phyloP scores from a whole-genome alignment of 768 basidiomycete species.

The Macrolepiota albuminosa region DNA sequence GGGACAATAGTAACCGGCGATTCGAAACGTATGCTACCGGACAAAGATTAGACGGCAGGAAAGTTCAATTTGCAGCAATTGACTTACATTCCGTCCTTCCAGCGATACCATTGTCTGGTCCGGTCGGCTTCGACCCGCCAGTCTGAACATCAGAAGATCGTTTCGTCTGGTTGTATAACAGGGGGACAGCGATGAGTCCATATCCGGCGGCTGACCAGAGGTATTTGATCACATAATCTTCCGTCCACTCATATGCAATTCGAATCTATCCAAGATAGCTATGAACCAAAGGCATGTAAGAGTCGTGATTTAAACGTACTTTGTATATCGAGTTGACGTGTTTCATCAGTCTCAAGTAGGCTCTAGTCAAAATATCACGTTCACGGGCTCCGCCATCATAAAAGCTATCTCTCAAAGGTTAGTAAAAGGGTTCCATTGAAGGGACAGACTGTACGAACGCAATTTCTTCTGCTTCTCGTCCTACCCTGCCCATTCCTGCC shows the following conservation, averaged over 20 bases:
- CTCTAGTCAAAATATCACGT: conserved; percentile 70
- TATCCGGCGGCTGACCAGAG: conserved; percentile 94
- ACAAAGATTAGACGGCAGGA: not conserved
- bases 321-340: conserved; percentile 93
- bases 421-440: not conserved
- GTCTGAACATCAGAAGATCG: conserved; percentile 27
- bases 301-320: conserved; percentile 29
- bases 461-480: conserved; percentile 87
- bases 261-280: conserved; percentile 50
- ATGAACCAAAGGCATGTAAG: not conserved
- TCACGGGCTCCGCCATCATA: conserved; percentile 88
- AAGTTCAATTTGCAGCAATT: not conserved
- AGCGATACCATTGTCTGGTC: conserved; percentile 38
- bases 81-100: conserved; percentile 41
- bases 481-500: conserved; percentile 79
- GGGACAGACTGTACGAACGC: conserved; percentile 49
- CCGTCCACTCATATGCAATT: conserved; percentile 92
- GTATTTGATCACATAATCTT: conserved; percentile 96
- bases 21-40: conserved; percentile 80
- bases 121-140: conserved; percentile 2
- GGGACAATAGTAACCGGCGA: conserved; percentile 80
- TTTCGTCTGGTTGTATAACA: conserved; percentile 63
- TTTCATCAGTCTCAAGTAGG: conserved; percentile 76
- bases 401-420: conserved; percentile 46
- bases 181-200: conserved; percentile 84